Evolutionary conservation across 108 stramenopile genomes (phyloP).

Genomic region (Cyclotella baltica): DNA sequence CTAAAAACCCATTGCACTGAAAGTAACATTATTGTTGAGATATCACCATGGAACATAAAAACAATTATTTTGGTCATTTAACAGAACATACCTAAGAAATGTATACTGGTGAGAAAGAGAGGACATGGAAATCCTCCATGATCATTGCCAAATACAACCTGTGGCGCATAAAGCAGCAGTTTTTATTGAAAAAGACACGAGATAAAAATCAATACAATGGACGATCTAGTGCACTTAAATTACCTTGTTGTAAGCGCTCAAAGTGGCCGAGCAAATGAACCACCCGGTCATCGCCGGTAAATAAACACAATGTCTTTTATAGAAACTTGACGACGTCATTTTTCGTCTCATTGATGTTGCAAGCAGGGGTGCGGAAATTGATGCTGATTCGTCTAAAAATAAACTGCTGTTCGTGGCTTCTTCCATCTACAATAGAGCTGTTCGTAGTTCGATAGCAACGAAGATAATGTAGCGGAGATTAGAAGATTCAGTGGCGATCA

Average conservation of each 20-base stretch:
- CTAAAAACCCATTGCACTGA: conserved; percentile 81
- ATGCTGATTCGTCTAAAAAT: not conserved
- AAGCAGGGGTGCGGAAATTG: not conserved
- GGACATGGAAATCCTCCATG: conserved; percentile 86
- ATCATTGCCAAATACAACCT: conserved; percentile 75
- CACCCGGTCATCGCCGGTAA: conserved; percentile 86
- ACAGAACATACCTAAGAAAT: conserved; percentile 58
- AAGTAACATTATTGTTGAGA: not conserved
- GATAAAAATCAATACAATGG: not conserved
- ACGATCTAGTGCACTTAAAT: not conserved
- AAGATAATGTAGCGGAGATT: too few relatives aligned
- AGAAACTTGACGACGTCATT: conserved; percentile 51
- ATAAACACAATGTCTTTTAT: conserved; percentile 76
- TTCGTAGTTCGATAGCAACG: too few relatives aligned
- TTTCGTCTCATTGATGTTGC: not conserved
- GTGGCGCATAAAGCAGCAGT: not conserved
- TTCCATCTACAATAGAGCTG: not conserved
- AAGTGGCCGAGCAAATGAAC: conserved; percentile 87
- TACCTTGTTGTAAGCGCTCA: conserved; percentile 63
- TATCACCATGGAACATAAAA: not conserved
- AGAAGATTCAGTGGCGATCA: too few relatives aligned
- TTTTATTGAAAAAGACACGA: not conserved
- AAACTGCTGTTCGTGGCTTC: not conserved
- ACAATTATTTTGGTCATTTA: not conserved
- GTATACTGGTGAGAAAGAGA: conserved; percentile 81